A percentile compares a stretch with the other conserved stretches of the same genome.
phyloP scores from a whole-genome alignment of 495 filamentous ascomycete genomes.

The Hypoxylon cercidicola region DNA sequence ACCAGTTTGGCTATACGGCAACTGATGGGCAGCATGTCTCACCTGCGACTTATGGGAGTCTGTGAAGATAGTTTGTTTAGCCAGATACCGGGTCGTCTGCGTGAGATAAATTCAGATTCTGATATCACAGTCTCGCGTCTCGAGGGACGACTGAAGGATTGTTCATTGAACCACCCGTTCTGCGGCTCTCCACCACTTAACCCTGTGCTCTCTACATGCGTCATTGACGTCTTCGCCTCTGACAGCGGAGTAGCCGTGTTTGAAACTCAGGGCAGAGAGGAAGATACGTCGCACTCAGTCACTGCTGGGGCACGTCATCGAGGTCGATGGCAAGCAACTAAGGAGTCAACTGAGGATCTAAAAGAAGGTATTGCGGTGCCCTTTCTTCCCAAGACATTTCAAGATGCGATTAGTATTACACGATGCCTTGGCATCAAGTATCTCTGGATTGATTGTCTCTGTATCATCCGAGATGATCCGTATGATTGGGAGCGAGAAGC shows the following conservation, averaged over 20 bases:
- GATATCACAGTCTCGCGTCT: constrained; percentile 18
- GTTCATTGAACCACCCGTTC: constrained; percentile 14
- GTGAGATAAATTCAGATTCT: constrained; percentile 22
- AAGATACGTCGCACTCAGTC: constrained; percentile 26
- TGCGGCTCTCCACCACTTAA: constrained; percentile 20
- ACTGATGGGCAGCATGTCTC: constrained; percentile 22
- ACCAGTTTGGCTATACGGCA: constrained; percentile 31
- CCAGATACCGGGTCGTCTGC: constrained; percentile 20
- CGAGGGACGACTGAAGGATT: constrained; percentile 25
- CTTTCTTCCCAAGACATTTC: constrained; percentile 32
- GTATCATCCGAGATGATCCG: constrained; percentile 48
- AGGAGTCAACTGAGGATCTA: constrained; percentile 20
- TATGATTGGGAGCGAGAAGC: constrained; percentile 48
- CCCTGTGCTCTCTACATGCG: constrained; percentile 11
- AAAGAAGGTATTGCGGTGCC: constrained; percentile 24
- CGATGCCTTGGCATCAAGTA: constrained; percentile 39
- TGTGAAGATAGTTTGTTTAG: constrained; percentile 20
- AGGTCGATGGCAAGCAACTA: constrained; percentile 26
- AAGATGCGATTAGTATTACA: constrained; percentile 31
- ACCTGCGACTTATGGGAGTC: constrained; percentile 21
- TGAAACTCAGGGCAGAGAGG: constrained; percentile 14
- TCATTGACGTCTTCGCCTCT: constrained; percentile 23
- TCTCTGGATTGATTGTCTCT: constrained; percentile 52
- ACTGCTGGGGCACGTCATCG: constrained; percentile 31
- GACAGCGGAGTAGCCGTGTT: constrained; percentile 13